These are phyloP conservation scores for Colletotrichum sp. DNA, from an alignment of 2,329 filamentous ascomycete species.

Conservation along the genomic window DNA sequence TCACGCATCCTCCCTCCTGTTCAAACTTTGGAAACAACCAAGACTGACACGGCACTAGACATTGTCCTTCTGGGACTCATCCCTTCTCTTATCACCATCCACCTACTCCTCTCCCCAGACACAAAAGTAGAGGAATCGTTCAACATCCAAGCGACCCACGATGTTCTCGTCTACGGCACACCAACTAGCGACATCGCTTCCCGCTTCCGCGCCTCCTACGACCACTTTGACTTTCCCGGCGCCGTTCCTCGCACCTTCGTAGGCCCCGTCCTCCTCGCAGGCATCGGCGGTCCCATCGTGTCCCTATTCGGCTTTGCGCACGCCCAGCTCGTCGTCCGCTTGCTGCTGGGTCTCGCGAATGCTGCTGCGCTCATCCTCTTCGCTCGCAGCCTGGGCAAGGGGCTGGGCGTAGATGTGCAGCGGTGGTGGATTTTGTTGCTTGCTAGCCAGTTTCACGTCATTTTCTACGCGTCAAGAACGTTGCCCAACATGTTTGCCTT, in stretches of 20 bases:
- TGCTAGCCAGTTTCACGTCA: slow-evolving; percentile 86
- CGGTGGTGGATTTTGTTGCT: slow-evolving; percentile 84
- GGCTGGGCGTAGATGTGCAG: slow-evolving; percentile 72
- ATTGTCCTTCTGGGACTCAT: slow-evolving; percentile 58
- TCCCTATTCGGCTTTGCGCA: slow-evolving; percentile 58
- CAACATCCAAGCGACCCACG: slow-evolving; percentile 92
- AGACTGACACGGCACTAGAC: slow-evolving; percentile 40
- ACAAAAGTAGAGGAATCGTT: slow-evolving; percentile 99
- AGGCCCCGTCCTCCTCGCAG: slow-evolving; percentile 78
- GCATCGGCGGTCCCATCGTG: slow-evolving; percentile 71
- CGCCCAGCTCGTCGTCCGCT: slow-evolving; percentile 71
- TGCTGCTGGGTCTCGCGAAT: slow-evolving; percentile 80
- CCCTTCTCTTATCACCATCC: slow-evolving; percentile 67
- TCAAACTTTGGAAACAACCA: neutral
- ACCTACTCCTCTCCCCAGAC: slow-evolving; percentile 80
- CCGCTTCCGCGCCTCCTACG: slow-evolving; percentile 71
- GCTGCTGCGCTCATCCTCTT: slow-evolving; percentile 71
- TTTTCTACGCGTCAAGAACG: slow-evolving; percentile 91
- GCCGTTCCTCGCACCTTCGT: slow-evolving; percentile 91
- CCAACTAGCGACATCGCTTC: slow-evolving; percentile 60
- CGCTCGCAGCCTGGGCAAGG: slow-evolving; percentile 63
- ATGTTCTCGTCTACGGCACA: slow-evolving; percentile 82
- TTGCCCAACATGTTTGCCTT: slow-evolving; percentile 98
- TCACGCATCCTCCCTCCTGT: neutral
- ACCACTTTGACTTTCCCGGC: slow-evolving; percentile 90